Base-by-base conservation (phyloP, 2,329 filamentous ascomycete species). In the Pezicula rhizophila region DNA sequence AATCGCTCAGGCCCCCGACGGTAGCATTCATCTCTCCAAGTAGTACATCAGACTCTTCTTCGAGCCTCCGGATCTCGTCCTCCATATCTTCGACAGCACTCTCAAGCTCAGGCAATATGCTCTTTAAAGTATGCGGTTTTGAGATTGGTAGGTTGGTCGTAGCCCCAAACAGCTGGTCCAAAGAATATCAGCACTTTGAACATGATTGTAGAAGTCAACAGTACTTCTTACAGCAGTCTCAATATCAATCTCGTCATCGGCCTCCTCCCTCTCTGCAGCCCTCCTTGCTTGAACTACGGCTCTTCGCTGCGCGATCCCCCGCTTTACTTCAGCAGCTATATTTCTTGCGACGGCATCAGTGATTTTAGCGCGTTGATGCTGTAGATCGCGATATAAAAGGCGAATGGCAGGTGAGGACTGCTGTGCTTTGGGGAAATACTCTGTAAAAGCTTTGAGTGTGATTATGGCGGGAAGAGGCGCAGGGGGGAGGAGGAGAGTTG, bases 401-500 rank as follows among this genome's bases (percentile, higher is more conserved):
- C 81, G 79, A 17, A 53, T 46, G 10, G 44, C 11, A 2, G 51
- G 49, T n/a, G 42, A 44, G 20, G 49, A 47, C 14, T 8, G 54
- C 49, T 45, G 57, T 54, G 35, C 65, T 57, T 42, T 59, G 47
- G 2, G 89, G 61, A 95, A 93, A 38, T 92, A 76, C 25, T 83
- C 76, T 39, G 80, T 82, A 71, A 95, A 95, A 56, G 89, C 79
- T 49, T 82, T 75, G 42, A 90, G 76, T 7, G 88, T 84, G 57
- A 90, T 73, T 61, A 90, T 79, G 54, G 84, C 78, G 38, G 86
- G 84, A 34, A 95, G 74, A 25, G 85, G 77, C 7, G 89, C 84
- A 11, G 89, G 87, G 26, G 84, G 76, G 33, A 95, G 78, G 50
- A 95, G 80, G 65, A 92, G 95, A 67, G 85, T 84, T 60, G 76